Base-by-base conservation (phyloP, 1,139 yeast genomes). In the Scheffersomyces titani region DNA sequence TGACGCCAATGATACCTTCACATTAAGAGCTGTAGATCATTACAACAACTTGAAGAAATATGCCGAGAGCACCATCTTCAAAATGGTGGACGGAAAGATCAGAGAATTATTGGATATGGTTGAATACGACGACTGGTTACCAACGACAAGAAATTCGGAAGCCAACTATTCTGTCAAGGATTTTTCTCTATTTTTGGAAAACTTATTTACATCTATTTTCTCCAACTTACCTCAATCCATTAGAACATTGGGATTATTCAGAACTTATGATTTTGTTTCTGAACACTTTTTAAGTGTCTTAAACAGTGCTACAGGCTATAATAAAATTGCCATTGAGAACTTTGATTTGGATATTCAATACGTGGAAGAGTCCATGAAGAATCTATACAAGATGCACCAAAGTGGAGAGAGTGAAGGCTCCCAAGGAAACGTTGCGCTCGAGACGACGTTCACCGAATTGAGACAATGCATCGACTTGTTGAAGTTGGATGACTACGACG, bases 251-350 rank as follows among this genome's bases (percentile, higher is more conserved):
- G 85, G 97, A 44, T 83, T 93, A 61, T 87, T 92, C 65, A 84
- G 97, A 68, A 92, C 94, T 47, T 91, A 91, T 70, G 98, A 93
- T 74, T 88, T 89, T 62, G 82, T 94, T 58, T 88, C 97, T 0
- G 85, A 88, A 50, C 85, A 88, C 60, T 85, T 94, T 68, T 77
- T 90, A 60, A 80, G 81, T 53, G 78, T 88, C 19, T 78, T 93
- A 59, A 77, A 86, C 52, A 76, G 79, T 52, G 86, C 86, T 3
- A 70, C 64, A 0, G 51, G 58, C 53, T 78, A 70, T 63, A 80
- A 80, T 65, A 62, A 70, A 52, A 73, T 66, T 48, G 82, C 82
- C 20, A 78, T 80, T 52, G 75, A 71, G 50, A 80, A 80, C 60
- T 79, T 80, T 57, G 81, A 80, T 61, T 65, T 79, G 59, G 84